Base-by-base conservation (phyloP, 2,329 filamentous ascomycete species). In the Ilyonectria robusta region DNA sequence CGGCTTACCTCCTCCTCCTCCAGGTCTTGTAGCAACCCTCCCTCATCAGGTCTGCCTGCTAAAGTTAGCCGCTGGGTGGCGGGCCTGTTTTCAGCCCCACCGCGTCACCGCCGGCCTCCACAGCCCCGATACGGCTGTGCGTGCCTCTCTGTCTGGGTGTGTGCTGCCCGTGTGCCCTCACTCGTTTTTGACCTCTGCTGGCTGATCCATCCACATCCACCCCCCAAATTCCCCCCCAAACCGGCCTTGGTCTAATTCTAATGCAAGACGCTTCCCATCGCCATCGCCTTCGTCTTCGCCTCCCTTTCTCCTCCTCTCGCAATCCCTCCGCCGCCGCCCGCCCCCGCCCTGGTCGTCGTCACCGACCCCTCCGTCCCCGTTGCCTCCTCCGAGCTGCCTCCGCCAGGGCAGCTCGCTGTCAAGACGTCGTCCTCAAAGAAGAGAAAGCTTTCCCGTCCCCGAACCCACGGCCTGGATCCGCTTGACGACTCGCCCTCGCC, bases 381-480 rank as follows among this genome's bases (percentile, higher is more conserved):
- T 57, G 69, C 65, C 50, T 57, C 66, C 72, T 77, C 76, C 81
- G 88, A 90, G 88, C 88, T 90, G 88, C 88, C 77, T 88, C 87
- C 89, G 88, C 88, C 76, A 75, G 80, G 80, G 89, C 89, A 91
- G 89, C 89, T 91, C 89, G 83, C 86, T 80, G 85, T 87, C 89
- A 92, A 87, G 82, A 92, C 89, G 89, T 91, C 89, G 89, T 91
- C 88, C 84, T 86, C 84, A 87, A 92, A 91, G 89, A 92, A 91
- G 89, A 87, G 89, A 86, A 91, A 89, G 87, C 87, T 91, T 77
- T 84, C 82, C 77, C 86, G 84, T 74, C 83, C 81, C 78, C 79
- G 81, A 70, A 79, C 81, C 73, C 78, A 80, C 78, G 83, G 86
- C 78, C 77, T 80, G 69, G 79, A 80, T 73, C 78, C 75, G 59